phyloP scores from a whole-genome alignment of 768 basidiomycete genomes.

The Suillus occidentalis region DNA sequence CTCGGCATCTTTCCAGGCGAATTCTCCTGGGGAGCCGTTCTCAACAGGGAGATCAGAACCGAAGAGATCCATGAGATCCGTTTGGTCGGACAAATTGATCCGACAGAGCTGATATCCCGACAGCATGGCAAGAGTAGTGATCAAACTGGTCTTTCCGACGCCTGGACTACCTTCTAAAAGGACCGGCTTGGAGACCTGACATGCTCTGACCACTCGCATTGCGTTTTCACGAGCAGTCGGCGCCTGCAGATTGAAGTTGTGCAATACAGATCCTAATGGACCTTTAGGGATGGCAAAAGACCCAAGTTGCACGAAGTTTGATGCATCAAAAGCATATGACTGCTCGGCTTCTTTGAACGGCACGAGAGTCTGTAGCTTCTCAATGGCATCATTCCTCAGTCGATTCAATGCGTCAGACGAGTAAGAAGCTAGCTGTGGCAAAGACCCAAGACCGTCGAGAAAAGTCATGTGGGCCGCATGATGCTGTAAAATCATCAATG shows the following conservation, averaged over 20 bases:
- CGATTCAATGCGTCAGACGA: conserved; percentile 55
- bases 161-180: conserved; percentile 97
- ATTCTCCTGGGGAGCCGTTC: conserved; percentile 87
- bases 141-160: conserved; percentile 94
- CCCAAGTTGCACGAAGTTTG: conserved; percentile 57
- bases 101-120: conserved; percentile 80
- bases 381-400: conserved; percentile 60
- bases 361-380: conserved; percentile 55
- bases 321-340: conserved; percentile 33
- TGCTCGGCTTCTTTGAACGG: conserved; percentile 39
- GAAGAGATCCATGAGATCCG: conserved; percentile 93
- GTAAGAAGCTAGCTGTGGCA: conserved; percentile 70
- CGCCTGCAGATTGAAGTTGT: conserved; percentile 77
- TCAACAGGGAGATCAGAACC: conserved; percentile 96
- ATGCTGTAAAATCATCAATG: conserved; percentile 50
- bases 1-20: conserved; percentile 96
- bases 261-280: conserved; percentile 30
- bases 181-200: conserved; percentile 88
- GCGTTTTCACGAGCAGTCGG: conserved; percentile 90
- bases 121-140: conserved; percentile 81
- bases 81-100: conserved; percentile 98
- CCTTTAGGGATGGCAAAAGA: conserved; percentile 74
- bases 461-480: conserved; percentile 93
- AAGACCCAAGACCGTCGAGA: conserved; percentile 82
- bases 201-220: conserved; percentile 84